Base-by-base conservation (phyloP, 345 rosid genomes). In the Pistacia atlantica region DNA sequence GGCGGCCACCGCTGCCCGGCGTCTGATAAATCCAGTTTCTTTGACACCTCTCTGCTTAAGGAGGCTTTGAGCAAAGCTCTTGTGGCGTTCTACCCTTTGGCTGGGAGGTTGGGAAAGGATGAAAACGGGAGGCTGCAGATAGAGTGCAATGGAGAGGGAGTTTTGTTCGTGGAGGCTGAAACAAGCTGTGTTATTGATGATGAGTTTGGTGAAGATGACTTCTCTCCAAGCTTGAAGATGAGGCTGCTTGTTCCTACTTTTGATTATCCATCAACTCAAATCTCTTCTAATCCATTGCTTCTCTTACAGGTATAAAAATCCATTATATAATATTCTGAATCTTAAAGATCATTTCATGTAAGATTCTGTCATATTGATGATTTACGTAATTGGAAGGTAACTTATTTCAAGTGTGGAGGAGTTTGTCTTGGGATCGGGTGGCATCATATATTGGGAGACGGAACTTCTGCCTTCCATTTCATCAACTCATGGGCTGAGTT, bases 31-130 rank as follows among this genome's bases (percentile, higher is more conserved):
- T 45, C 76, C 0, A 58, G 57, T 38, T 82, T 75, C 20, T 80
- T 82, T 13, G 77, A 80, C 11, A 9, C 68, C 0, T 6, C 48
- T 3, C 71, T 69, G 37, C 81, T 86, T 2, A 80, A 76, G 60
- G 71, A 80, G 3, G 81, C 83, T 71, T 63, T 86, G 8, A 73
- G 83, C 72, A 71, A 77, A n/a, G 83, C 71, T 65, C 83, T 86
- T 0, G 84, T 82, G 49, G 72, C 79, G 2, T 87, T 84, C 25
- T 82, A 84, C 65, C 87, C 87, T 0, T 37, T 77, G 18, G 87
- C 90, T 0, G 87, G 90, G 3, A 67, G 87, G 13, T 46, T 84
- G 20, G 78, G 62, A 8, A 56, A 14, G 46, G 84, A 76, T 35
- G 82, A 76, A 9, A 71, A 77, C 10, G 83, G 80, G 0, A 78